phyloP scores from a whole-genome alignment of 768 basidiomycete species.

The Podaxis pistillaris region DNA sequence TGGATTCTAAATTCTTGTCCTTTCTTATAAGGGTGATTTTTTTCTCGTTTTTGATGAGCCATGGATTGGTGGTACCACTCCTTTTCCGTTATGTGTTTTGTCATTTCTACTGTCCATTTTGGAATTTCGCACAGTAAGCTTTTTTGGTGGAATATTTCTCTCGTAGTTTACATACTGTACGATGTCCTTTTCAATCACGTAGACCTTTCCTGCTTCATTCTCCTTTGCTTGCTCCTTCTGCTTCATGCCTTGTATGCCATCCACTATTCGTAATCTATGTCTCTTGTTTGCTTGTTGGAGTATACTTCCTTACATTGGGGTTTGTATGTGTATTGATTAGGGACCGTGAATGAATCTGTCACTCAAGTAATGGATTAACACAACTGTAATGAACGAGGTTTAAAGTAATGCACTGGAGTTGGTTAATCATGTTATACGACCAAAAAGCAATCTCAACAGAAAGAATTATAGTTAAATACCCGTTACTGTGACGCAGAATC shows the following conservation, averaged over 20 bases:
- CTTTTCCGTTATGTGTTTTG: not conserved
- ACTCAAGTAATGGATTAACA: not conserved
- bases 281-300: not conserved
- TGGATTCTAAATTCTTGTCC: constrained; percentile 8
- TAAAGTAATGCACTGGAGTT: not conserved
- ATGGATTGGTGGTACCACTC: not conserved
- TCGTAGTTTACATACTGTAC: not conserved
- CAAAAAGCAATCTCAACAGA: not conserved
- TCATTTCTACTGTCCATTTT: not conserved
- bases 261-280: constrained; percentile 9
- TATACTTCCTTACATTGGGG: not conserved
- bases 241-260: not conserved
- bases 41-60: not conserved
- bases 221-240: not conserved
- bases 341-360: not conserved
- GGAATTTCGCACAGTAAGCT: not conserved
- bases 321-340: not conserved
- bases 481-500: not conserved
- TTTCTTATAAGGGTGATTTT: not conserved
- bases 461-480: not conserved
- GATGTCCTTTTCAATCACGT: not conserved
- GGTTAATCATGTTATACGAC: not conserved
- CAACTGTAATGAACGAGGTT: not conserved
- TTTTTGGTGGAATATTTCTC: not conserved
- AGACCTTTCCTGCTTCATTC: not conserved